These are phyloP conservation scores for Colletotrichum sp. DNA, from an alignment of 2,329 filamentous ascomycete genomes.

Conservation along the genomic window DNA sequence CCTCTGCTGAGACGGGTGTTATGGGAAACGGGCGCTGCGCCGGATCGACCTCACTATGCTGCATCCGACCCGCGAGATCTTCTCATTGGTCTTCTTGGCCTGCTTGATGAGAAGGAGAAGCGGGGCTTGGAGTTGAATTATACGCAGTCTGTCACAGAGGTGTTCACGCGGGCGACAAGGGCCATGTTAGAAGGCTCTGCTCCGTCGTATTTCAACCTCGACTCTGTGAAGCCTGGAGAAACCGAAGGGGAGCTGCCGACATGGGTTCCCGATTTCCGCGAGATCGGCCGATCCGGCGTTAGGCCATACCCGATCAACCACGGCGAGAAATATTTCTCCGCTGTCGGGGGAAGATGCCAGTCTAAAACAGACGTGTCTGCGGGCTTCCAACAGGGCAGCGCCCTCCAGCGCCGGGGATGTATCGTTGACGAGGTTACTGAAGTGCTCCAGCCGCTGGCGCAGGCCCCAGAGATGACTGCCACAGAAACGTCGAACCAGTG, in stretches of 20 bases:
- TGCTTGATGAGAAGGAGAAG: conserved; percentile 9
- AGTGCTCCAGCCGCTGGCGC: not conserved
- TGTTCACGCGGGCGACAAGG: not conserved
- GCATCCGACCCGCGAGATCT: conserved; percentile 27
- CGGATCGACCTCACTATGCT: conserved; percentile 17
- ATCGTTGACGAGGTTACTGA: not conserved
- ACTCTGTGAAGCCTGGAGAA: conserved; percentile 7
- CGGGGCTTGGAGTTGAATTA: conserved; percentile 9
- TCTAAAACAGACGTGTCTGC: not conserved
- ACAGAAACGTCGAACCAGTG: too few relatives aligned
- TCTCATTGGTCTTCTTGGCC: conserved; percentile 21
- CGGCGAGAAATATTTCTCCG: not conserved
- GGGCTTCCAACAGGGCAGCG: not conserved
- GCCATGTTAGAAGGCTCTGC: not conserved
- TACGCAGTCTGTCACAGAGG: too few relatives aligned
- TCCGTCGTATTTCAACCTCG: not conserved
- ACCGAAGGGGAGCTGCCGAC: not conserved
- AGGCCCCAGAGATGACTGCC: too few relatives aligned
- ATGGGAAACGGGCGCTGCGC: not conserved
- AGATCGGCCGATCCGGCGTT: not conserved
- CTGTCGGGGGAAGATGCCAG: accelerated
- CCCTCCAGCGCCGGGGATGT: not conserved
- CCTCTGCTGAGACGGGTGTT: not conserved
- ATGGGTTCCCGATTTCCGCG: conserved; percentile 23
- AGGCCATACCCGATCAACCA: not conserved